phyloP scores from a whole-genome alignment of 2,329 filamentous ascomycete genomes.

The Byssoonygena ceratinophila region DNA sequence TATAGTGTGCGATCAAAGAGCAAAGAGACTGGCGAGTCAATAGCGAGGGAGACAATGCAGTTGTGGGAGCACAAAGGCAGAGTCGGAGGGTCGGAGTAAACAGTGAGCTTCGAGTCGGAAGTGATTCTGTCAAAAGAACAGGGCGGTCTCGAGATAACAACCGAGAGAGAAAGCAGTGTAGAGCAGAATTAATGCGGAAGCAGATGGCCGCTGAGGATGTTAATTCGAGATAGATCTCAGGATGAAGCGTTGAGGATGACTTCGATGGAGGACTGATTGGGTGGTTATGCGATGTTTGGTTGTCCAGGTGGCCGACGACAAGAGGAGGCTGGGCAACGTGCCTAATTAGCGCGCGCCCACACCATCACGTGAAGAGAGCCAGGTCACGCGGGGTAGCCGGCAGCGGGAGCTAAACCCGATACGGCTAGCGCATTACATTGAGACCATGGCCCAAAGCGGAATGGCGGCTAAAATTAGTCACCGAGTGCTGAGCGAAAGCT shows the following conservation, averaged over 20 bases:
- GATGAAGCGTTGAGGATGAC: background rate
- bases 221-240: background rate
- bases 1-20: background rate
- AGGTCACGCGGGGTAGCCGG: background rate
- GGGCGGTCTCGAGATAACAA: background rate
- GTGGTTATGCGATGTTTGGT: slow-evolving; percentile 4
- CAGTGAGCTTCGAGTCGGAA: background rate
- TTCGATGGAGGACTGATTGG: background rate
- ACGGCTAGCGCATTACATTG: background rate
- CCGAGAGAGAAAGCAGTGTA: background rate
- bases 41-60: background rate
- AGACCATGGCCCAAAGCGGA: background rate
- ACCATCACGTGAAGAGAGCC: background rate
- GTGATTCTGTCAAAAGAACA: background rate
- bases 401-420: background rate
- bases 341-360: background rate
- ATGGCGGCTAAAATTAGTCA: background rate
- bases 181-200: background rate
- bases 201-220: background rate
- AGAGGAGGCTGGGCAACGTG: slow-evolving; percentile 8
- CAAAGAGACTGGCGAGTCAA: background rate
- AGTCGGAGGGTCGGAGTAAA: background rate
- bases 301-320: slow-evolving; percentile 9
- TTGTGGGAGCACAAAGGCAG: background rate
- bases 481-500: too few species aligned